phyloP scores from a whole-genome alignment of 495 filamentous ascomycete genomes.

The Penicillium crystallinum region DNA sequence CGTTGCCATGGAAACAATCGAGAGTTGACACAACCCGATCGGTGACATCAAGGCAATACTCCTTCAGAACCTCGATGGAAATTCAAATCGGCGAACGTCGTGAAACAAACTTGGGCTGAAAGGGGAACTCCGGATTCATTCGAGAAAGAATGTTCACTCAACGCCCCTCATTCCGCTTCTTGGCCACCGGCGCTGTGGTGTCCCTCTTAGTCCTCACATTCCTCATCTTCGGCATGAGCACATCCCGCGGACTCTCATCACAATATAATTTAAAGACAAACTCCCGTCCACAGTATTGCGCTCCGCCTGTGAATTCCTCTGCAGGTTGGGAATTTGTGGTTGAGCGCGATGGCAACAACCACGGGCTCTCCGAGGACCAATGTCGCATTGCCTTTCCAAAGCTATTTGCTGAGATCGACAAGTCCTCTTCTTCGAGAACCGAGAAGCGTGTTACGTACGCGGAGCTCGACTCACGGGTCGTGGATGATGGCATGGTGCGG shows the following conservation, averaged over 20 bases:
- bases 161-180: slow-evolving; percentile 28
- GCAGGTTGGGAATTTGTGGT: slow-evolving; percentile 32
- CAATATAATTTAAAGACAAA: slow-evolving; percentile 23
- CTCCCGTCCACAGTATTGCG: neutral
- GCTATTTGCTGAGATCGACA: slow-evolving; percentile 41
- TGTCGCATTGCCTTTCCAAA: slow-evolving; percentile 42
- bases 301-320: neutral
- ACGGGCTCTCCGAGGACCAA: slow-evolving; percentile 36
- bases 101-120: neutral
- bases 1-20: slow-evolving; percentile 24
- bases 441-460: slow-evolving; percentile 22
- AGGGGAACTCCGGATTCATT: neutral
- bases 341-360: slow-evolving; percentile 33
- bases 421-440: slow-evolving; percentile 22
- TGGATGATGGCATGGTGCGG: slow-evolving; percentile 36
- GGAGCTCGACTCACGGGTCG: slow-evolving; percentile 27
- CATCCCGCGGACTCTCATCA: slow-evolving; percentile 14
- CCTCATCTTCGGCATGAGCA: slow-evolving; percentile 19
- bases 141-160: slow-evolving; percentile 20
- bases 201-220: slow-evolving; percentile 30
- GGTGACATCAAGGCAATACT: slow-evolving; percentile 2
- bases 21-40: neutral
- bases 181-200: slow-evolving; percentile 27
- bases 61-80: neutral
- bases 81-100: neutral